Evolutionary conservation across 768 basidiomycete species (phyloP).

Genomic region (Chalciporus piperatus): DNA sequence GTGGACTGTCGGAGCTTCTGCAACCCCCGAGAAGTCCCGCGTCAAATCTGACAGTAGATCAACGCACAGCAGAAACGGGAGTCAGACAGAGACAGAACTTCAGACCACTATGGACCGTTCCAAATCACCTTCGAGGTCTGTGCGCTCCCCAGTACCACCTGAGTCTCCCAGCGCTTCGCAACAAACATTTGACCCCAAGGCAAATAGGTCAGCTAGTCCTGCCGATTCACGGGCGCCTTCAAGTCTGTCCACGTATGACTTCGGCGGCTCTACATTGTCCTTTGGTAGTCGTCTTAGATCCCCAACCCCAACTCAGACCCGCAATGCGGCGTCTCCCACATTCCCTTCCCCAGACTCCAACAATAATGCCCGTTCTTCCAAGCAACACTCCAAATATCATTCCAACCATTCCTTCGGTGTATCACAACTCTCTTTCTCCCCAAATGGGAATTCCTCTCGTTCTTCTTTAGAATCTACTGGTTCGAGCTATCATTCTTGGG

Average conservation of each 20-base stretch:
- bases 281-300: slow-evolving; percentile 49
- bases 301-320: slow-evolving; percentile 66
- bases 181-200: slow-evolving; percentile 15
- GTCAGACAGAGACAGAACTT: slow-evolving; percentile 43
- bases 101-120: slow-evolving; percentile 33
- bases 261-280: slow-evolving; percentile 46
- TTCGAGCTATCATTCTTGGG: slow-evolving; percentile 85
- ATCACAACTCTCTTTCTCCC: slow-evolving; percentile 64
- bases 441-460: slow-evolving; percentile 69
- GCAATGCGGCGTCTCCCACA: slow-evolving; percentile 49
- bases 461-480: slow-evolving; percentile 79
- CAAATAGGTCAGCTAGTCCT: slow-evolving; percentile 31
- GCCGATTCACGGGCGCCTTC: slow-evolving; percentile 43
- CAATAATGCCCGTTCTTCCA: slow-evolving; percentile 51
- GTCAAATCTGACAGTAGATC: slow-evolving; percentile 28
- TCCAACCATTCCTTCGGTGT: slow-evolving; percentile 52
- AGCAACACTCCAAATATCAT: slow-evolving; percentile 44
- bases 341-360: slow-evolving; percentile 35
- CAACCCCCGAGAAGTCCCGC: slow-evolving; percentile 32
- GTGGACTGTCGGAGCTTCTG: slow-evolving; percentile 51
- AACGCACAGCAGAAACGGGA: slow-evolving; percentile 55
- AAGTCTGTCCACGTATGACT: slow-evolving; percentile 47
- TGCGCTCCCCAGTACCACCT: slow-evolving; percentile 55
- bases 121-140: slow-evolving; percentile 44
- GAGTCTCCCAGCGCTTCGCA: slow-evolving; percentile 55